A percentile compares a stretch with the other conserved stretches of the same genome.
Evolutionary conservation across 2,329 filamentous ascomycete genomes (phyloP).

Genomic region (Lecanicillium sp.): DNA sequence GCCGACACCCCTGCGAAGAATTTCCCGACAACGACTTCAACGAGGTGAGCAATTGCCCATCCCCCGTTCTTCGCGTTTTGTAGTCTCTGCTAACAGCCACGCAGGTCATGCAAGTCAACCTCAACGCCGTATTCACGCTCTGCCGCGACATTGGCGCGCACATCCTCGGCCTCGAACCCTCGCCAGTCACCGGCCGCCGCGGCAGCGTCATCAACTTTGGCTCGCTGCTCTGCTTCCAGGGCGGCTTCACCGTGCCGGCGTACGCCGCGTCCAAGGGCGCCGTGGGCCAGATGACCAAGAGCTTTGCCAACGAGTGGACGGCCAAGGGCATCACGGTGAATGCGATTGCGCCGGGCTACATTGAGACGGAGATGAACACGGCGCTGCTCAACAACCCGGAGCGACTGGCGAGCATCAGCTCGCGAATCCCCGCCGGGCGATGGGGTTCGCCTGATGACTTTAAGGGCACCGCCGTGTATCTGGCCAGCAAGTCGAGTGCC

Average conservation of each 20-base stretch:
- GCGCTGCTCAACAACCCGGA: constrained; percentile 68
- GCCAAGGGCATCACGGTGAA: constrained; percentile 76
- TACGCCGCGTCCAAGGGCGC: constrained; percentile 84
- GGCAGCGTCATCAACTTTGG: constrained; percentile 81
- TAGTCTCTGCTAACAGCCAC: neutral
- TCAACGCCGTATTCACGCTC: constrained; percentile 72
- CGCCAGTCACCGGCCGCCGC: constrained; percentile 42
- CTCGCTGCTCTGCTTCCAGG: constrained; percentile 75
- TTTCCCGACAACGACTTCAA: constrained; percentile 76
- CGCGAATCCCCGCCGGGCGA: constrained; percentile 72
- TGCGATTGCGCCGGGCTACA: constrained; percentile 83
- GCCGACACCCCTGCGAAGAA: constrained; percentile 63
- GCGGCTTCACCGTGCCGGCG: constrained; percentile 79
- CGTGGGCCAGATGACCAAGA: constrained; percentile 77
- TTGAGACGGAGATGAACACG: constrained; percentile 90
- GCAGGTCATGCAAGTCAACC: constrained; percentile 75
- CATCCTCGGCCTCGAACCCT: constrained; percentile 55
- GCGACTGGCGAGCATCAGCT: constrained; percentile 65
- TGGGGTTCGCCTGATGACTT: constrained; percentile 86
- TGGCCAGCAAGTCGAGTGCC: constrained; percentile 67
- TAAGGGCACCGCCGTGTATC: constrained; percentile 70
- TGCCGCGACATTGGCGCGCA: constrained; percentile 71
- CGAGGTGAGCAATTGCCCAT: constrained; percentile 33
- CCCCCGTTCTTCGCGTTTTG: neutral
- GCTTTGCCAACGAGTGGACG: constrained; percentile 80